Conservation (phyloP, 2,329 filamentous ascomycete species). For the Curvularia lunata region DNA sequence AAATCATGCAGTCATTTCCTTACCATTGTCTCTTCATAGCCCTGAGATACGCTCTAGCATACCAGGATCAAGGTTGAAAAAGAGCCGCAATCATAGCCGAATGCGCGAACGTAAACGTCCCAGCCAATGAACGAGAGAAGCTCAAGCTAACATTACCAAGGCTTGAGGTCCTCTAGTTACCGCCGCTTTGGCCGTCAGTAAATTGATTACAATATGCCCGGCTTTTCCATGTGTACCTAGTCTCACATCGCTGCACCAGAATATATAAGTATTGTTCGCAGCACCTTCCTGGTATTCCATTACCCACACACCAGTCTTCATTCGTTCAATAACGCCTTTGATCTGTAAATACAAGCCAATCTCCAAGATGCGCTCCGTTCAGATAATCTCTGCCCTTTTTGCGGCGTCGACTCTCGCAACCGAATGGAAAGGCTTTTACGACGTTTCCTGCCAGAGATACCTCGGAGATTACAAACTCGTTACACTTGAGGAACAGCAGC, state of each 20-base stretch:
- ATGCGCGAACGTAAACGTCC: background rate
- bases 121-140: background rate
- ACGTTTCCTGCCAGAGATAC: background rate
- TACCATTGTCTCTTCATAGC: background rate
- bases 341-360: background rate
- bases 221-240: background rate
- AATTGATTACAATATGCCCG: background rate
- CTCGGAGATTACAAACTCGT: background rate
- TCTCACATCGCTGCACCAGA: background rate
- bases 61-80: background rate
- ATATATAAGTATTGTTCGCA: background rate
- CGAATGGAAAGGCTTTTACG: background rate
- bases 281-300: background rate
- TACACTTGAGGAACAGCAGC: background rate
- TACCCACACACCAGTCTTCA: background rate
- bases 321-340: background rate
- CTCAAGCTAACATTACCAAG: background rate
- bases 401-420: background rate
- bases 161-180: background rate
- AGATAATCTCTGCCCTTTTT: conserved; percentile 5
- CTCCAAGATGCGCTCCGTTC: background rate
- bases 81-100: background rate
- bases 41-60: background rate
- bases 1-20: background rate
- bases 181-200: too few relatives aligned